phyloP scores from a whole-genome alignment of 164 flowering plant species.

The Echeveria elegans region DNA sequence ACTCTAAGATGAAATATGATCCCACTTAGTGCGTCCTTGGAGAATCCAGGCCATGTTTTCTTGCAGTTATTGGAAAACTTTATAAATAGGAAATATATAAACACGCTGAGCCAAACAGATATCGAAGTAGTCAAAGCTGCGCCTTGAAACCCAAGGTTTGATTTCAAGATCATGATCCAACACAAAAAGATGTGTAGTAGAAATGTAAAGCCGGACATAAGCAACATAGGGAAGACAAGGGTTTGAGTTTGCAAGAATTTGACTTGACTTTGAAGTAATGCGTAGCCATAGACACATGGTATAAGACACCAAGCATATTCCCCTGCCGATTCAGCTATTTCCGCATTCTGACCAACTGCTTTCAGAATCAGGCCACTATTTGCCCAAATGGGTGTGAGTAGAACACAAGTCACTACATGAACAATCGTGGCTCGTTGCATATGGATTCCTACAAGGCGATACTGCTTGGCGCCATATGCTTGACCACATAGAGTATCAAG shows the following conservation, averaged over 20 bases:
- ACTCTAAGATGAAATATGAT: conserved; percentile 18
- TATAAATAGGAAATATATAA: conserved; percentile 22
- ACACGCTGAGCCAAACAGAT: conserved; percentile 25
- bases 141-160: conserved; percentile 19
- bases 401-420: neutral
- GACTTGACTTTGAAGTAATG: conserved; percentile 15
- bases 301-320: conserved; percentile 16
- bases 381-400: conserved; percentile 4
- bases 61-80: conserved; percentile 24
- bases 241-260: conserved; percentile 25
- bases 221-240: conserved; percentile 22
- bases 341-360: conserved; percentile 16
- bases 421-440: conserved; percentile 5
- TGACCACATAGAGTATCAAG: conserved; percentile 6
- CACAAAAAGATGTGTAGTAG: conserved; percentile 15
- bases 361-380: conserved; percentile 1
- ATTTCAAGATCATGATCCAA: conserved; percentile 19
- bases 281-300: conserved; percentile 17
- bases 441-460: neutral
- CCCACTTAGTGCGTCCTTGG: conserved; percentile 24
- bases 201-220: conserved; percentile 13
- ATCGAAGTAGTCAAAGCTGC: conserved; percentile 22
- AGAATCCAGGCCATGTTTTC: conserved; percentile 30
- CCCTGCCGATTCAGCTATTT: conserved; percentile 21
- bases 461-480: conserved; percentile 4